Percentiles rank a stretch among this genome's conserved stretches.
Evolutionary conservation across 768 basidiomycete species (phyloP).

Genomic region (Phanerochaete carnosa): DNA sequence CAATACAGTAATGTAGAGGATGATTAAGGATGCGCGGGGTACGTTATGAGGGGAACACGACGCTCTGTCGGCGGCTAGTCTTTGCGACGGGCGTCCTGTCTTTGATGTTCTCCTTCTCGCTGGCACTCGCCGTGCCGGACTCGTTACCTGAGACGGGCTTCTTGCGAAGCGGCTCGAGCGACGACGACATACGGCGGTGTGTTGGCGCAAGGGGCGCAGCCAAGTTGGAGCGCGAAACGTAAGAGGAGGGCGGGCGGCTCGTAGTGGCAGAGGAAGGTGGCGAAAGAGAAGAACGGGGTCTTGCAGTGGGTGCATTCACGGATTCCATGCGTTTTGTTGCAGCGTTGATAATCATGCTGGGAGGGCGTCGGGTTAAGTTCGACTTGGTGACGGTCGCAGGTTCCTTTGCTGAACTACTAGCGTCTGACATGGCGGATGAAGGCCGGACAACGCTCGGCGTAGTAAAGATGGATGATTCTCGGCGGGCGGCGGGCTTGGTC

Average conservation of each 20-base stretch:
- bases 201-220: constrained; percentile 9
- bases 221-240: constrained; percentile 18
- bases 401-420: constrained; percentile 37
- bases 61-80: constrained; percentile 20
- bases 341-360: constrained; percentile 24
- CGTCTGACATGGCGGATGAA: constrained; percentile 53
- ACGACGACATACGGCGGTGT: constrained; percentile 19
- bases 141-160: constrained; percentile 14
- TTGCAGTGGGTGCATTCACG: constrained; percentile 44
- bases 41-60: constrained; percentile 9
- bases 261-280: constrained; percentile 13
- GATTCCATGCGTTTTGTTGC: constrained; percentile 24
- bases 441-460: constrained; percentile 53
- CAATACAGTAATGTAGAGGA: constrained; percentile 2
- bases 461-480: constrained; percentile 55
- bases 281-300: constrained; percentile 8
- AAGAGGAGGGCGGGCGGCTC: constrained; percentile 19
- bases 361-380: constrained; percentile 49
- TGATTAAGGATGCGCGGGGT: background rate
- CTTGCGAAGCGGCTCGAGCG: constrained; percentile 22
- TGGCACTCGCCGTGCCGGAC: constrained; percentile 30
- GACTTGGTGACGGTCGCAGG: constrained; percentile 34
- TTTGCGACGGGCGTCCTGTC: constrained; percentile 25
- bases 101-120: constrained; percentile 57
- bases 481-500: constrained; percentile 34